These are phyloP conservation scores for Paecilomyces dactylethromorphus DNA, from an alignment of 2,329 filamentous ascomycete species.

Conservation along the genomic window DNA sequence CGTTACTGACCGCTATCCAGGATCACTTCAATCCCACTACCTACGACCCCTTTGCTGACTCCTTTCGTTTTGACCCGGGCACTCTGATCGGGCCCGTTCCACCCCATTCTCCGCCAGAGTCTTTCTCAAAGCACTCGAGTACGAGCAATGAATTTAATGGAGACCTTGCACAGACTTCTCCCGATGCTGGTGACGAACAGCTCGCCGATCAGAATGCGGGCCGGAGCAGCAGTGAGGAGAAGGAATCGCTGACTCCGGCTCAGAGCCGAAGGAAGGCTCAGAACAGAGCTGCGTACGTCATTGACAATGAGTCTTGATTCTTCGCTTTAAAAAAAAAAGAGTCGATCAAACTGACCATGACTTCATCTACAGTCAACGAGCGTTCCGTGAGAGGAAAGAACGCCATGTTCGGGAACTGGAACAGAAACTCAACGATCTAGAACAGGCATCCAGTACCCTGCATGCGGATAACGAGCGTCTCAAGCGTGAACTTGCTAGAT, in stretches of 20 bases:
- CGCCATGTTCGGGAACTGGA: slow-evolving; percentile 90
- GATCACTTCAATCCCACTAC: slow-evolving; percentile 28
- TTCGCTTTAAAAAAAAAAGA: background rate
- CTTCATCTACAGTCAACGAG: slow-evolving; percentile 63
- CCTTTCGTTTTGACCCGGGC: slow-evolving; percentile 28
- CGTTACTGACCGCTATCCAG: slow-evolving; percentile 14
- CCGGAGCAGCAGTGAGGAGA: slow-evolving; percentile 49
- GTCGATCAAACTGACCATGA: slow-evolving; percentile 4
- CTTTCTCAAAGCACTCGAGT: slow-evolving; percentile 26
- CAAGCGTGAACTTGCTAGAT: slow-evolving; percentile 74
- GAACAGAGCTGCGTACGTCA: slow-evolving; percentile 63
- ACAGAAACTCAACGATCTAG: slow-evolving; percentile 70
- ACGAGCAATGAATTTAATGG: slow-evolving; percentile 20
- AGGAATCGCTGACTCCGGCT: slow-evolving; percentile 47
- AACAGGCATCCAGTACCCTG: slow-evolving; percentile 65
- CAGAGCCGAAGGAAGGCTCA: slow-evolving; percentile 62
- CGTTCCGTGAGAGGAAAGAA: slow-evolving; percentile 94
- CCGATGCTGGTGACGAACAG: slow-evolving; percentile 23
- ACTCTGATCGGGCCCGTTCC: slow-evolving; percentile 21
- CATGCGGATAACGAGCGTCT: slow-evolving; percentile 80
- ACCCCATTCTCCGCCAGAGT: slow-evolving; percentile 29
- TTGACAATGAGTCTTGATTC: slow-evolving; percentile 1
- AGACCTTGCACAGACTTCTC: slow-evolving; percentile 17
- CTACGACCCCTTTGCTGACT: slow-evolving; percentile 31
- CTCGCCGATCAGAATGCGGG: slow-evolving; percentile 18